Percentiles rank a stretch among this genome's conserved stretches.
Conservation (phyloP, 2,329 filamentous ascomycete species). For the Nigrospora sphaerica region DNA sequence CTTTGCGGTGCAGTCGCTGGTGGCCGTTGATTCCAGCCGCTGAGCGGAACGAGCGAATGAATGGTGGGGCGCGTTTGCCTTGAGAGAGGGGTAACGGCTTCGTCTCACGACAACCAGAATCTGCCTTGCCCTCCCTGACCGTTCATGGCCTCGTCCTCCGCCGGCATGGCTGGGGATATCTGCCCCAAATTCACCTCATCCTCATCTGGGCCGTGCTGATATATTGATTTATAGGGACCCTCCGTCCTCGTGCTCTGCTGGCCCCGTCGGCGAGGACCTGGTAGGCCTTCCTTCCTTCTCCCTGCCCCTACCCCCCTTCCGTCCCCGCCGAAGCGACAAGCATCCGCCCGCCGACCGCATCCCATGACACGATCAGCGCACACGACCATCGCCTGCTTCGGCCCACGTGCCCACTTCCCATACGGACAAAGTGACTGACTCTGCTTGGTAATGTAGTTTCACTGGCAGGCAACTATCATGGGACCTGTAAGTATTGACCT, state of each 20-base stretch:
- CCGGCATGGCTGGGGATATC: not conserved
- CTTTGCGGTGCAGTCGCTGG: conserved; percentile 4
- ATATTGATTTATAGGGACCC: conserved; percentile 64
- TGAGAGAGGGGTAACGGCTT: not conserved
- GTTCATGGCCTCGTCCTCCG: not conserved
- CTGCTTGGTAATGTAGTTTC: conserved; percentile 58
- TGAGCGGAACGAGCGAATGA: conserved; percentile 8
- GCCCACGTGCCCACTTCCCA: not conserved
- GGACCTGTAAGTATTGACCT: conserved; percentile 69
- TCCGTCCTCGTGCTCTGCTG: conserved; percentile 96
- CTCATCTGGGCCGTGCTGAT: not conserved
- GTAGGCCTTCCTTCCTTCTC: conserved; percentile 49
- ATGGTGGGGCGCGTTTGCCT: conserved; percentile 16
- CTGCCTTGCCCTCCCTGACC: not conserved
- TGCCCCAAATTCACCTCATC: too few species aligned
- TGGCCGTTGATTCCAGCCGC: not conserved
- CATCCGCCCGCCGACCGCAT: conserved; percentile 2
- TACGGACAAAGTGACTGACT: conserved; percentile 20
- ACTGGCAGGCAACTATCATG: conserved; percentile 99
- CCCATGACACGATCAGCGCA: conserved; percentile 5
- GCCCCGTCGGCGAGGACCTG: conserved; percentile 94
- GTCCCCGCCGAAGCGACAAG: conserved; percentile 17
- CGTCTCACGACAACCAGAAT: not conserved
- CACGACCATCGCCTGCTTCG: not conserved
- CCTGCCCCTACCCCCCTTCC: conserved; percentile 10